These are phyloP conservation scores for Metschnikowia sp. DNA, from an alignment of 805 yeast genomes.

Conservation along the genomic window DNA sequence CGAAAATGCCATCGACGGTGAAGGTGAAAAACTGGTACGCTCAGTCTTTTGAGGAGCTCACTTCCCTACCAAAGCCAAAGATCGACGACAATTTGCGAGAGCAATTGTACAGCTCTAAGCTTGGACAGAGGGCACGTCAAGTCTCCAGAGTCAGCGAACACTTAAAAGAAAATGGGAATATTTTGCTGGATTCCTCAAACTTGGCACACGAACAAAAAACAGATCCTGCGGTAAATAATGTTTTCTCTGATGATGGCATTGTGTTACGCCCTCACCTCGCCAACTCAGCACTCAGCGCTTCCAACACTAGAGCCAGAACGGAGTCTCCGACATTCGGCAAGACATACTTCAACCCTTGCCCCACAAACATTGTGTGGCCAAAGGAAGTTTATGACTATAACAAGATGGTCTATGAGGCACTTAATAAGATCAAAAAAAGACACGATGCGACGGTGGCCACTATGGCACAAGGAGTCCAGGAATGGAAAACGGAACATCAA, in stretches of 20 bases:
- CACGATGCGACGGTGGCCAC: conserved; percentile 94
- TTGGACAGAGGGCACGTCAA: not conserved
- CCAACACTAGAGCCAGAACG: conserved; percentile 6
- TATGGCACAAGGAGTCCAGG: conserved; percentile 87
- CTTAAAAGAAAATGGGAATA: not conserved
- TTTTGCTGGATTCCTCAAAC: conserved; percentile 18
- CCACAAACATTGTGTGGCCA: conserved; percentile 62
- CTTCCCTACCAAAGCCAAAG: conserved; percentile 57
- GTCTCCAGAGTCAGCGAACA: conserved; percentile 5
- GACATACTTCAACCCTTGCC: conserved; percentile 52
- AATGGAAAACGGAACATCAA: conserved; percentile 65
- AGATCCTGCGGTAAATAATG: conserved; percentile 39
- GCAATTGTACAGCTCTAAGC: conserved; percentile 23
- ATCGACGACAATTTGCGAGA: conserved; percentile 41
- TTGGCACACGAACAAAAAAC: conserved; percentile 27
- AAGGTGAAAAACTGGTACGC: conserved; percentile 88
- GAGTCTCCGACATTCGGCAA: conserved; percentile 41
- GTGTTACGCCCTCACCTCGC: conserved; percentile 27
- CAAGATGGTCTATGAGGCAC: conserved; percentile 58
- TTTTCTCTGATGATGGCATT: conserved; percentile 52
- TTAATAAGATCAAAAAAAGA: conserved; percentile 70
- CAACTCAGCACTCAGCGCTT: conserved; percentile 11
- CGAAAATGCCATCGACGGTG: conserved; percentile 68
- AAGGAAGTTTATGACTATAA: conserved; percentile 71
- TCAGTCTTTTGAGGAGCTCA: conserved; percentile 80